A percentile compares a stretch with the other conserved stretches of the same genome.
These are phyloP conservation scores for Xylaria sp. DNA, from an alignment of 2,329 filamentous ascomycete species.

Conservation along the genomic window DNA sequence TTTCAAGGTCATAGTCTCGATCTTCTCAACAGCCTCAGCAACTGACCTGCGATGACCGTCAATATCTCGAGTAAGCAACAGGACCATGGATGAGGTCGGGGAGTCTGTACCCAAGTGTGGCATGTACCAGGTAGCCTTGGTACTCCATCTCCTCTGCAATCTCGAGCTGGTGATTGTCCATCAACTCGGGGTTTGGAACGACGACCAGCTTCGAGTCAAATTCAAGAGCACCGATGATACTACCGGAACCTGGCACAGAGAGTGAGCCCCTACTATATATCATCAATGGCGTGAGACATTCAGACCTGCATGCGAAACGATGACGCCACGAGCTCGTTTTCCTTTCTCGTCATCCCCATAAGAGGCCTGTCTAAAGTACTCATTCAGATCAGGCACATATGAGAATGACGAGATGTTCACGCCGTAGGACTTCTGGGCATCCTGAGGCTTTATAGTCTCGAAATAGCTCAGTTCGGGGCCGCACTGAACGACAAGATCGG, in stretches of 20 bases:
- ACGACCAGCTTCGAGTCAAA: constrained; percentile 74
- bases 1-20: constrained; percentile 13
- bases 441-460: constrained; percentile 28
- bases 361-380: constrained; percentile 54
- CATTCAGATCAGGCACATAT: constrained; percentile 58
- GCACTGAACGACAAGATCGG: constrained; percentile 72
- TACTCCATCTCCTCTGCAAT: constrained; percentile 70
- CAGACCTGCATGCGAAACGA: constrained; percentile 86
- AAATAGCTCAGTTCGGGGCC: constrained; percentile 63
- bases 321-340: constrained; percentile 55
- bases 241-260: constrained; percentile 66
- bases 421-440: constrained; percentile 30
- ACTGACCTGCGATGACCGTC: constrained; percentile 22
- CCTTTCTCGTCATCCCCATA: constrained; percentile 35
- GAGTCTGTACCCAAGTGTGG: constrained; percentile 52
- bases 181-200: constrained; percentile 74
- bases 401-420: constrained; percentile 58
- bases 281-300: neutral
- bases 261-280: constrained; percentile 5
- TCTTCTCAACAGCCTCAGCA: constrained; percentile 21
- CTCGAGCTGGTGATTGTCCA: constrained; percentile 89
- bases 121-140: constrained; percentile 72
- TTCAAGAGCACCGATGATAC: constrained; percentile 76
- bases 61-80: constrained; percentile 3
- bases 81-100: neutral